Evolutionary conservation across 2,329 filamentous ascomycete species (phyloP), one percentile per base, ranked within the genome.

Genomic region (Calonectria honghensis): DNA sequence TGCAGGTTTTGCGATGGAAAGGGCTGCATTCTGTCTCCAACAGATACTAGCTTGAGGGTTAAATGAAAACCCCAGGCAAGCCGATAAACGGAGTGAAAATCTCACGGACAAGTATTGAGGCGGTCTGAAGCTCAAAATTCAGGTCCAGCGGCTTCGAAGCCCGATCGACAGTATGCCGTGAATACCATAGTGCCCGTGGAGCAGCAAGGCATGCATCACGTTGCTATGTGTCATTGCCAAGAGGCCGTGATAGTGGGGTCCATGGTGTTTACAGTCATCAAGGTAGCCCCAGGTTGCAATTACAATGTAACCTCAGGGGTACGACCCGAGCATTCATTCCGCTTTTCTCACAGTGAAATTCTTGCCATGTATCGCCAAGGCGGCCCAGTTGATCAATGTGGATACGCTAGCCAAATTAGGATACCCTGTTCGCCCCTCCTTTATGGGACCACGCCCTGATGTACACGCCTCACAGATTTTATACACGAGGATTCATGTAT

Each of bases 111-210:
- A 52, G 24, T 35, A 9, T 57, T n/a, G 52, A 57, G 24, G 52
- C 52, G 52, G 52, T 57, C 52, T 57, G 31, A 57, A 57, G 52
- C 52, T 57, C 52, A n/a, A 57, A n/a, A 57, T 35, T 57, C 31
- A 35, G 52, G 31, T 14, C 31, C 18, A 31, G 31, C 52, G 10
- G 20, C 27, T 35, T 35, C 10, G 52, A n/a, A 31, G 31, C 52
- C 52, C 14, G 52, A 35, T 57, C 31, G 52, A 57, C 52, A 35
- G 31, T 57, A 37, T 57, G 31, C 52, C 16, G 7, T n/a, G 31
- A 57, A 57, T 35, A 35, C 29, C 51, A 35, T 9, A 20, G 9
- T 52, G 50, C 50, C 6, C 27, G 31, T 52, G 50, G 27, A 52
- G 14, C 2, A 52, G 50, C 3, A 54, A 32, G 14, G 29, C 31